Evolutionary conservation across 805 yeast species (phyloP), one percentile per base, ranked within the genome.

Genomic region (Candida arabinofermentans): DNA sequence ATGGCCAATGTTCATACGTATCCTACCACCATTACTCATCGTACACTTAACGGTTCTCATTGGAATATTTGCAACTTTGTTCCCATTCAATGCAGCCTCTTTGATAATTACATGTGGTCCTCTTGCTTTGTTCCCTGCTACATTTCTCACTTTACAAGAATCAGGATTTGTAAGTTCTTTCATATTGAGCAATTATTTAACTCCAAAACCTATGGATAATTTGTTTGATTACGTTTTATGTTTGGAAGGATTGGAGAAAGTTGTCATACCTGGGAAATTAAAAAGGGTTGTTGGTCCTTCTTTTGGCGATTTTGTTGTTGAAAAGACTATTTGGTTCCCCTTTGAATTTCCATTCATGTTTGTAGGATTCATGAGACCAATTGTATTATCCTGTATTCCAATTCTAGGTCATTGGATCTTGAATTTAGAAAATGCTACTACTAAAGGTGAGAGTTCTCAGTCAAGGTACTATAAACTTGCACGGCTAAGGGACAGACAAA

Each of bases 211-310:
- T 34, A 43, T 58, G 48, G 53, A 50, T 29, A 44, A 40, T 10
- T 27, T 57, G 6, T 61, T 60, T 42, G 63, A 61, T 39, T 41
- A 42, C 4, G 51, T 61, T 9, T 39, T 62, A 31, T 61, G 64
- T 37, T 37, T 48, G 8, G 50, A 51, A 24, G 62, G 62, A 0
- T 45, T 58, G 29, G 58, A 58, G 33, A 31, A 37, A 2, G 44
- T 59, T 4, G 66, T 61, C n/a, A 46, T 56, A n/a, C 63, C 65
- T 0, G 67, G 66, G 5, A 62, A 57, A 41, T 40, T 62, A 36
- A 56, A 54, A 41, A 49, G 67, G 35, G 49, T 58, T 8, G 64
- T 61, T 12, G 51, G 49, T 2, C 52, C 55, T 14, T 39, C 54
- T 3, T 53, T 59, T 34, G 57, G 54, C 9, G 59, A 61, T 29